Conservation (phyloP, 768 basidiomycete genomes). For the Lactifluus hygrophoroides region DNA sequence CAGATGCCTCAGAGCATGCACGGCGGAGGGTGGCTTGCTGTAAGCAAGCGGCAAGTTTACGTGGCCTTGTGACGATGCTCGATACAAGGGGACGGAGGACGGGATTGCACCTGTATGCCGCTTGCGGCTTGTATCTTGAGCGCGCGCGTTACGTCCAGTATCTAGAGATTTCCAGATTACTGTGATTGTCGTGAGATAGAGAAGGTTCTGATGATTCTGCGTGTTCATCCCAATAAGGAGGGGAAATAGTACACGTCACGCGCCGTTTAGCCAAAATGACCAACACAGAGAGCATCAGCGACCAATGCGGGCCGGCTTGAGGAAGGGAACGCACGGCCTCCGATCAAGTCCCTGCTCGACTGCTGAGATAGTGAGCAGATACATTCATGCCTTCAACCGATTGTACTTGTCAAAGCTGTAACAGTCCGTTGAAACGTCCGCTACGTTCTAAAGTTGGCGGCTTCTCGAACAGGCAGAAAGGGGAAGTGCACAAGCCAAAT, state of each 20-base stretch:
- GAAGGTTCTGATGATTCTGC: neutral
- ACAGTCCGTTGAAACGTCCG: slow-evolving; percentile 1
- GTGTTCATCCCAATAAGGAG: neutral
- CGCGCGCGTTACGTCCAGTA: neutral
- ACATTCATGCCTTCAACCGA: slow-evolving; percentile 1
- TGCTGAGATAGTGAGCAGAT: neutral
- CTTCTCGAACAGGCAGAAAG: slow-evolving; percentile 1
- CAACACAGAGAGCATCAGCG: neutral
- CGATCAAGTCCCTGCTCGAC: neutral
- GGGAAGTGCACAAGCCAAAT: neutral
- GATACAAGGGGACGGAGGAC: neutral
- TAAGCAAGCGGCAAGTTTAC: slow-evolving; percentile 1
- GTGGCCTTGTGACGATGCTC: neutral
- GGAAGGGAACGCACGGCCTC: neutral
- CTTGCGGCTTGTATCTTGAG: neutral
- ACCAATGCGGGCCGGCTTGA: neutral
- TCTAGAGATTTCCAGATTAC: neutral
- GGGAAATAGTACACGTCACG: neutral
- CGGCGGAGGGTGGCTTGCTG: neutral
- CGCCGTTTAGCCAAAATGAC: neutral
- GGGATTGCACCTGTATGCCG: neutral
- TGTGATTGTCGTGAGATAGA: neutral
- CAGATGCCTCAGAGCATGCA: neutral
- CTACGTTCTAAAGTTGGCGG: neutral
- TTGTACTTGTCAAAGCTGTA: neutral